Percentiles rank a stretch among this genome's conserved stretches.
Conservation (phyloP, 805 yeast species). For the Myxozyma melibiosi region DNA sequence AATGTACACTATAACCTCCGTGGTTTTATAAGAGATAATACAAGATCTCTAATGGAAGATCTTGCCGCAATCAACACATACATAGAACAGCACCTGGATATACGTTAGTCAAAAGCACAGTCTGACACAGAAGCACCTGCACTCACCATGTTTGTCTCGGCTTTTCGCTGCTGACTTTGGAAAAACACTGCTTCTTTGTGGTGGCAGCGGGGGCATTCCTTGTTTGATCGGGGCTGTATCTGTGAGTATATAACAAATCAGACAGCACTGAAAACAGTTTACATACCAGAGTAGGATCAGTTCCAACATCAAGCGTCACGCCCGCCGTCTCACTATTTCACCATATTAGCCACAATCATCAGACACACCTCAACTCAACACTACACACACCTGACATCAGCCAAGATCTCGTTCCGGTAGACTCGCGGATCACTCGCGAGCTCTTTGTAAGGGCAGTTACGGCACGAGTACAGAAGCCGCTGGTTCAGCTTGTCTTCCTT, state of each 20-base stretch:
- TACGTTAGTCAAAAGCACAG: neutral
- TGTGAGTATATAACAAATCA: neutral
- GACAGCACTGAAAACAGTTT: neutral
- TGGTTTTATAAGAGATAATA: neutral
- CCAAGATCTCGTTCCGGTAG: slow-evolving; percentile 86
- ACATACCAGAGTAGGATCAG: slow-evolving; percentile 81
- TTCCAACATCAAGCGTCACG: slow-evolving; percentile 91
- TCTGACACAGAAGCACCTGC: neutral
- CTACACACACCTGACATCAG: slow-evolving; percentile 66
- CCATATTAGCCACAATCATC: neutral
- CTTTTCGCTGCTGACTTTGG: slow-evolving; percentile 93
- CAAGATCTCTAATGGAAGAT: slow-evolving; percentile 48
- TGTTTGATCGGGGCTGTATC: slow-evolving; percentile 81
- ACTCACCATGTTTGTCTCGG: slow-evolving; percentile 84
- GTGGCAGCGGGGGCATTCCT: slow-evolving; percentile 88
- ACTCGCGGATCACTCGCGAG: slow-evolving; percentile 85
- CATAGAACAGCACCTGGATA: slow-evolving; percentile 65
- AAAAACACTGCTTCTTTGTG: slow-evolving; percentile 92
- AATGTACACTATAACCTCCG: neutral
- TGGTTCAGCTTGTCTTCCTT: slow-evolving; percentile 83
- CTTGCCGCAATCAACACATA: slow-evolving; percentile 82
- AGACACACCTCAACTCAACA: neutral
- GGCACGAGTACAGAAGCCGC: slow-evolving; percentile 82
- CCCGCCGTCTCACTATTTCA: slow-evolving; percentile 80
- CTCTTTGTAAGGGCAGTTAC: slow-evolving; percentile 93